A percentile compares a stretch with the other conserved stretches of the same genome.
phyloP scores from a whole-genome alignment of 805 yeast species.

The Saturnispora quitensis region DNA sequence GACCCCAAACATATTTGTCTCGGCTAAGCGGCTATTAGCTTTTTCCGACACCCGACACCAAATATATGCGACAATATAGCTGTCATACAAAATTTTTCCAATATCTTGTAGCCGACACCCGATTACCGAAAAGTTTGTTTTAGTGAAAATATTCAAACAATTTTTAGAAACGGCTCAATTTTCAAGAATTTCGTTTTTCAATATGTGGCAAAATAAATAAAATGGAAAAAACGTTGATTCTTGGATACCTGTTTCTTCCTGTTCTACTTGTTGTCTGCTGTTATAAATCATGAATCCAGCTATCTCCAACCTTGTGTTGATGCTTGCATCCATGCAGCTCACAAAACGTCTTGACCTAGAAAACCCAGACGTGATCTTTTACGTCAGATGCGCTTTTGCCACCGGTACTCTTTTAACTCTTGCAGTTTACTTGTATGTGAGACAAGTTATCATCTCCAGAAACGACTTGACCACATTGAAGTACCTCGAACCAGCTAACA shows the following conservation, averaged over 20 bases:
- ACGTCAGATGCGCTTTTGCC: constrained; percentile 66
- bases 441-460: constrained; percentile 52
- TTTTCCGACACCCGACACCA: not conserved
- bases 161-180: not conserved
- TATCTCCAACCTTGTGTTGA: constrained; percentile 72
- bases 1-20: not conserved
- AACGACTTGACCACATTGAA: constrained; percentile 90
- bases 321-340: constrained; percentile 95
- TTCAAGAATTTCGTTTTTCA: not conserved
- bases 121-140: not conserved
- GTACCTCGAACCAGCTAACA: constrained; percentile 76
- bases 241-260: not conserved
- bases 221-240: not conserved
- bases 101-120: not conserved
- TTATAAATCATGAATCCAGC: constrained; percentile 69
- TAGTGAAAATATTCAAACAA: no score
- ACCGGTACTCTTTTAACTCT: constrained; percentile 59
- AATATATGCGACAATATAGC: no score
- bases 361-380: constrained; percentile 62
- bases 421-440: constrained; percentile 56
- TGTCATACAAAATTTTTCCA: no score
- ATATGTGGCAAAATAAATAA: not conserved
- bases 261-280: constrained; percentile 7
- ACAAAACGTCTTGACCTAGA: constrained; percentile 85
- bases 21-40: not conserved